Evolutionary conservation across 768 basidiomycete genomes (phyloP).

Genomic region (Porphyrellus cyaneotinctus): DNA sequence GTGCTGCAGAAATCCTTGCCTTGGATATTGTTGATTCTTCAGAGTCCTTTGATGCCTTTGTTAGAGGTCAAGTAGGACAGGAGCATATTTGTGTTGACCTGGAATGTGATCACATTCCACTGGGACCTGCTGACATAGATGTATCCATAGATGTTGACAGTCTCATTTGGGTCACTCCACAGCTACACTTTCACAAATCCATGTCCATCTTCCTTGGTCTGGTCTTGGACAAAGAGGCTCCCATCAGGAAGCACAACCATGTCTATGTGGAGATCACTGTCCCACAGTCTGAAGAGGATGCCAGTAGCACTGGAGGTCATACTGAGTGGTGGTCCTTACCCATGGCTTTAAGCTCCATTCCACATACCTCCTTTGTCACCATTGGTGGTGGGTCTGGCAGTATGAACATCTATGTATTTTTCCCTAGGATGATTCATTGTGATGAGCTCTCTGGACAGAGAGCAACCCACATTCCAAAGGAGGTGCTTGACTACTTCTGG

Average conservation of each 20-base stretch:
- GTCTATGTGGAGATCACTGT: conserved; percentile 12
- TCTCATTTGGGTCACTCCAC: conserved; percentile 15
- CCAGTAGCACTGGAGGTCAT: background rate
- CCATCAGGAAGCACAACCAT: conserved; percentile 17
- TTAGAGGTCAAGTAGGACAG: background rate
- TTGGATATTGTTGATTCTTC: background rate
- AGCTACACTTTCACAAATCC: background rate
- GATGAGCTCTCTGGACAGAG: background rate
- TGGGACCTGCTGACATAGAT: background rate
- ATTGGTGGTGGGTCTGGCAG: background rate
- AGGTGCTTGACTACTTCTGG: conserved; percentile 10
- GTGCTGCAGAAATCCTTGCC: background rate
- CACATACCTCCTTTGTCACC: background rate
- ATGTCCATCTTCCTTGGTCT: background rate
- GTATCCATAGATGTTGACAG: conserved; percentile 14
- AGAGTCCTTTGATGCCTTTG: background rate
- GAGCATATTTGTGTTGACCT: conserved; percentile 6
- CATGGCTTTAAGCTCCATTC: background rate
- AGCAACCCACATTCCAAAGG: conserved; percentile 3
- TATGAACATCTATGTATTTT: conserved; percentile 6
- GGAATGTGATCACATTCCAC: background rate
- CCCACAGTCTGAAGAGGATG: conserved; percentile 12
- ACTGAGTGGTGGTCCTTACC: conserved; percentile 10
- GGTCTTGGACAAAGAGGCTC: background rate
- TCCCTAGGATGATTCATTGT: conserved; percentile 14